phyloP scores from a whole-genome alignment of 2,329 filamentous ascomycete genomes.

The Hypomyces rosellus region DNA sequence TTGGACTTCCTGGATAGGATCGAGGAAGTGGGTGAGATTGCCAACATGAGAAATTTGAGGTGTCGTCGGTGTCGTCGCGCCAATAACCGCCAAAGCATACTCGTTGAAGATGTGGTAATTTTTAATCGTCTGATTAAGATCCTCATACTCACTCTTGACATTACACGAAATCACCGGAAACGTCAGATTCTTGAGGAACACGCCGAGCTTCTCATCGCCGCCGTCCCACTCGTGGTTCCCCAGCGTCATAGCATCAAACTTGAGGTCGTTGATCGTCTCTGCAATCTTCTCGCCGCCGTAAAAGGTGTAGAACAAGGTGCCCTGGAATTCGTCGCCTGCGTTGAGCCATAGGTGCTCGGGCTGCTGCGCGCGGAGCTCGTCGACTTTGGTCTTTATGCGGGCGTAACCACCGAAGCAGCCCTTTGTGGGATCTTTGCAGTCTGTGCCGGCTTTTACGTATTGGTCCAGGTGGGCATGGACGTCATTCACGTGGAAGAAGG shows the following conservation, averaged over 20 bases:
- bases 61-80: constrained; percentile 56
- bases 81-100: constrained; percentile 56
- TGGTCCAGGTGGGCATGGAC: constrained; percentile 62
- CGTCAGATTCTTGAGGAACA: constrained; percentile 56
- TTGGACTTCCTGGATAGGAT: constrained; percentile 53
- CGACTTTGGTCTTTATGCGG: constrained; percentile 54
- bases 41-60: constrained; percentile 53
- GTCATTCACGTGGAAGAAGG: constrained; percentile 65
- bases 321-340: constrained; percentile 64
- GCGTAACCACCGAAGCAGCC: constrained; percentile 62
- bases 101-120: constrained; percentile 59
- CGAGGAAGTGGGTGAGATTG: constrained; percentile 50
- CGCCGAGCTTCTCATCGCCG: constrained; percentile 55
- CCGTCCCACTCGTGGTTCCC: constrained; percentile 64
- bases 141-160: constrained; percentile 52
- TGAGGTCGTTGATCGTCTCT: constrained; percentile 56
- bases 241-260: constrained; percentile 62
- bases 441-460: constrained; percentile 54
- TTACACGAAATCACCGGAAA: constrained; percentile 61
- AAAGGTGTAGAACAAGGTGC: constrained; percentile 61
- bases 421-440: constrained; percentile 49
- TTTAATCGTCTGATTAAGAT: constrained; percentile 57
- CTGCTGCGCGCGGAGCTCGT: constrained; percentile 49
- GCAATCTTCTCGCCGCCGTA: constrained; percentile 64
- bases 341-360: constrained; percentile 59